Conservation (phyloP, 768 basidiomycete genomes). For the Lyophyllum atratum region DNA sequence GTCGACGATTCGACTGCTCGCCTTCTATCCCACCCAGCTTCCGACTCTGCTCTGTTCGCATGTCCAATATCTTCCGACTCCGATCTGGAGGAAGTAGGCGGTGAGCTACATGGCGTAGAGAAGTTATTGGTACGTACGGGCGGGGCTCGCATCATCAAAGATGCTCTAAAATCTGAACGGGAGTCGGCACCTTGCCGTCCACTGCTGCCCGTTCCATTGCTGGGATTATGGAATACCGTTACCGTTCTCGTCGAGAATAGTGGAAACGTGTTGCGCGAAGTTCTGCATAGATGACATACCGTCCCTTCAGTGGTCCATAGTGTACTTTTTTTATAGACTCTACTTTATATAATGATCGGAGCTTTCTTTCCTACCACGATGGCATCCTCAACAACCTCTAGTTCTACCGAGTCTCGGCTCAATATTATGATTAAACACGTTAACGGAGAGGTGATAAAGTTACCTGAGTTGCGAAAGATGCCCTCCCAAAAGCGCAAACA, state of each 20-base stretch:
- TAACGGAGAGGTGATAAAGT: slow-evolving; percentile 6
- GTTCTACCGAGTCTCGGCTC: neutral
- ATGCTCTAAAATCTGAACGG: neutral
- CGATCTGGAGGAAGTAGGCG: neutral
- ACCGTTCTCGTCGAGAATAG: slow-evolving; percentile 5
- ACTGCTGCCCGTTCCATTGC: neutral
- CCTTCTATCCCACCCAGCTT: slow-evolving; percentile 33
- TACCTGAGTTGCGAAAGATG: slow-evolving; percentile 15
- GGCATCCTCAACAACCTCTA: neutral
- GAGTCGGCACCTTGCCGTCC: neutral
- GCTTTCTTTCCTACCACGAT: neutral
- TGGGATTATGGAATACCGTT: slow-evolving; percentile 10
- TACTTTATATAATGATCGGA: neutral
- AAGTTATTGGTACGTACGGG: slow-evolving; percentile 1
- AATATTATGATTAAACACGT: slow-evolving; percentile 9
- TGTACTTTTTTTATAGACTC: neutral
- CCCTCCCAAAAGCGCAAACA: slow-evolving; percentile 17
- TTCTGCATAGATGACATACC: neutral
- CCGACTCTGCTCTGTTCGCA: slow-evolving; percentile 34
- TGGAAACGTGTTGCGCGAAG: slow-evolving; percentile 6
- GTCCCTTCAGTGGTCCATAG: neutral
- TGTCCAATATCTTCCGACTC: slow-evolving; percentile 11
- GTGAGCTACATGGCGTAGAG: neutral
- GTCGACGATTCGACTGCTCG: slow-evolving; percentile 39
- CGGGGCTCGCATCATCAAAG: neutral